These are phyloP conservation scores for Cordyceps javanica DNA, from an alignment of 2,329 filamentous ascomycete species.

Conservation along the genomic window DNA sequence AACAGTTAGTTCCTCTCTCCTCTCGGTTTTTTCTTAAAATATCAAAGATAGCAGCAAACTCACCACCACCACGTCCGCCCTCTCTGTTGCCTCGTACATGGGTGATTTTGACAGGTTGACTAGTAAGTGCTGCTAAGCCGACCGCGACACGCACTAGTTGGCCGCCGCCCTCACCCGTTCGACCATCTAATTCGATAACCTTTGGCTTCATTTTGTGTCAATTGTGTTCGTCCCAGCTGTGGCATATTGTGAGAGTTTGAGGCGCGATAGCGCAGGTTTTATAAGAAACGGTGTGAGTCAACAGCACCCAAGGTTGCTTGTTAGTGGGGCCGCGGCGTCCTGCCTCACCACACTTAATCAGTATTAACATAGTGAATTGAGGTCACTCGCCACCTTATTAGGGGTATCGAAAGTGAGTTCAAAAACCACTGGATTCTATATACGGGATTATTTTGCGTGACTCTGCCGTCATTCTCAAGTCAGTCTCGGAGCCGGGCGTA, in stretches of 20 bases:
- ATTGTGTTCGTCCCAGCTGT: background rate
- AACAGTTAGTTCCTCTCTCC: background rate
- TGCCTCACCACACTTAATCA: background rate
- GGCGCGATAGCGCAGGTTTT: background rate
- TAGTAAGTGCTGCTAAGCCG: conserved; percentile 49
- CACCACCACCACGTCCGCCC: conserved; percentile 23
- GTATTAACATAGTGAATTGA: too few relatives aligned
- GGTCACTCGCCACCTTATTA: too few relatives aligned
- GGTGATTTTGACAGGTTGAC: conserved; percentile 45
- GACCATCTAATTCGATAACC: conserved; percentile 46
- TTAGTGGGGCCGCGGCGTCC: conserved; percentile 1
- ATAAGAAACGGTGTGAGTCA: conserved; percentile 10
- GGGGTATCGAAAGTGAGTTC: too few relatives aligned
- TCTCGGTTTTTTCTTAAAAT: too few relatives aligned
- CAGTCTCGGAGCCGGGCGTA: background rate
- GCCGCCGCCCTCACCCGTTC: conserved; percentile 55
- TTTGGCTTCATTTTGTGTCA: conserved; percentile 20
- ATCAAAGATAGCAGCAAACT: conserved; percentile 12
- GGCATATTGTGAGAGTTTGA: background rate
- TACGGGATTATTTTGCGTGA: background rate
- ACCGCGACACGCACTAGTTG: conserved; percentile 54
- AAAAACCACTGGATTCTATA: too few relatives aligned
- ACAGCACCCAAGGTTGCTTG: background rate
- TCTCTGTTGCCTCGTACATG: conserved; percentile 51
- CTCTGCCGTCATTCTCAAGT: background rate